phyloP scores from a whole-genome alignment of 371 early-diverging fungal species.

The Mucor racemosus region DNA sequence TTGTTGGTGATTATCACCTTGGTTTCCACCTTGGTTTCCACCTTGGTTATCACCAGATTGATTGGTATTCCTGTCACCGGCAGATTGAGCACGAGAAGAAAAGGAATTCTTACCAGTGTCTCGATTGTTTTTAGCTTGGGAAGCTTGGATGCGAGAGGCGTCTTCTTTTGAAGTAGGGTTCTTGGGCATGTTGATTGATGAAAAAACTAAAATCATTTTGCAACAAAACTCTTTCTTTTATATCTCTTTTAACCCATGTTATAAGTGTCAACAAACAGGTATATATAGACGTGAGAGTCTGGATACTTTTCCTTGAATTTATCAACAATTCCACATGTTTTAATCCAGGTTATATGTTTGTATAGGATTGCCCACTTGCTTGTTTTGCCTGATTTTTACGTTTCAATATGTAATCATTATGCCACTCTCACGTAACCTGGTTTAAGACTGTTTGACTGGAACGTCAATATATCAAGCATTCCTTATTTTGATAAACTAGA shows the following conservation, averaged over 20 bases:
- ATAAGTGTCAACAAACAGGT: neutral
- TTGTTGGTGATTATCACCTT: neutral
- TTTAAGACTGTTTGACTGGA: no score
- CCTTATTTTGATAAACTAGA: no score
- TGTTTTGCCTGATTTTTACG: neutral
- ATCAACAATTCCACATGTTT: neutral
- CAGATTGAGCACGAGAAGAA: conserved; percentile 14
- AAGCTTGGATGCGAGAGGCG: conserved; percentile 17
- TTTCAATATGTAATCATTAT: no score
- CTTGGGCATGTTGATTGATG: neutral
- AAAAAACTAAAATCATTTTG: neutral
- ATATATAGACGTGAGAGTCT: neutral
- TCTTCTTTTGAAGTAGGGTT: conserved; percentile 7
- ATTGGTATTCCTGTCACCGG: conserved; percentile 11
- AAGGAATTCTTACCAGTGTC: conserved; percentile 17
- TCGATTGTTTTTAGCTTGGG: conserved; percentile 11
- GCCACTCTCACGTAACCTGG: no score
- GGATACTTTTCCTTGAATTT: neutral
- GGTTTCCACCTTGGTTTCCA: neutral
- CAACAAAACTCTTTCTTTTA: neutral
- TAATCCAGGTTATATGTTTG: neutral
- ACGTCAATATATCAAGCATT: no score
- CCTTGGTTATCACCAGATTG: neutral
- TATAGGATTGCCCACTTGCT: neutral
- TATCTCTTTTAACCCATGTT: neutral